Conservation (phyloP, 768 basidiomycete species). For the Lactarius hatsudake region DNA sequence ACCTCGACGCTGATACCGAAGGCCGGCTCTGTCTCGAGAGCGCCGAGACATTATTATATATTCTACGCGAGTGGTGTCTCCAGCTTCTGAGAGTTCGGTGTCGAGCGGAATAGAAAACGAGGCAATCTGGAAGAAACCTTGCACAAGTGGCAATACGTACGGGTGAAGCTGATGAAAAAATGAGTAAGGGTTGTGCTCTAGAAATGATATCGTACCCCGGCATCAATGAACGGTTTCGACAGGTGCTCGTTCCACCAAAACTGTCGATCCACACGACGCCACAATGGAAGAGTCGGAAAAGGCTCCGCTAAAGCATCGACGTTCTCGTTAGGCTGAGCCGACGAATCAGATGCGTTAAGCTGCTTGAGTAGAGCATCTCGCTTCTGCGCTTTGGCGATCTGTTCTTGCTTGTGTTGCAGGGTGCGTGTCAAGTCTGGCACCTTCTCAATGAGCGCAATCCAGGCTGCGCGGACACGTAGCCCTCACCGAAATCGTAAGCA, state of each 20-base stretch:
- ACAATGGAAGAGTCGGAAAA: constrained; percentile 74
- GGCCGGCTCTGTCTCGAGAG: constrained; percentile 84
- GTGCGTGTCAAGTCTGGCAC: constrained; percentile 75
- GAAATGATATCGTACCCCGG: constrained; percentile 56
- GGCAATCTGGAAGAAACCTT: constrained; percentile 84
- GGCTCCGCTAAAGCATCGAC: constrained; percentile 67
- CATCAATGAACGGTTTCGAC: constrained; percentile 79
- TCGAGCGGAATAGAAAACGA: constrained; percentile 61
- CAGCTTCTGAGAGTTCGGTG: constrained; percentile 39
- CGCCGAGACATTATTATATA: constrained; percentile 84
- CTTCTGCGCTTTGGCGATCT: constrained; percentile 52
- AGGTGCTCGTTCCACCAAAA: constrained; percentile 99
- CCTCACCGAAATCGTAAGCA: constrained; percentile 76
- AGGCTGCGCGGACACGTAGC: not conserved
- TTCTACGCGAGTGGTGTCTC: constrained; percentile 49
- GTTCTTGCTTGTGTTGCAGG: constrained; percentile 75
- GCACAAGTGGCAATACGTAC: constrained; percentile 88
- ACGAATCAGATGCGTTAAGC: constrained; percentile 48
- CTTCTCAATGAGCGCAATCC: not conserved
- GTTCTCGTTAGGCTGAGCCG: constrained; percentile 36
- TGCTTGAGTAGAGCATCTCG: constrained; percentile 59
- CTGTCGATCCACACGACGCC: constrained; percentile 84
- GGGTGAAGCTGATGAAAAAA: constrained; percentile 59
- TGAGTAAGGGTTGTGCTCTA: not conserved
- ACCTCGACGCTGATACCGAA: constrained; percentile 92